Percentiles rank a stretch among this genome's conserved stretches.
phyloP scores from a whole-genome alignment of 2,329 filamentous ascomycete species.

The Tetracladium maxilliforme region DNA sequence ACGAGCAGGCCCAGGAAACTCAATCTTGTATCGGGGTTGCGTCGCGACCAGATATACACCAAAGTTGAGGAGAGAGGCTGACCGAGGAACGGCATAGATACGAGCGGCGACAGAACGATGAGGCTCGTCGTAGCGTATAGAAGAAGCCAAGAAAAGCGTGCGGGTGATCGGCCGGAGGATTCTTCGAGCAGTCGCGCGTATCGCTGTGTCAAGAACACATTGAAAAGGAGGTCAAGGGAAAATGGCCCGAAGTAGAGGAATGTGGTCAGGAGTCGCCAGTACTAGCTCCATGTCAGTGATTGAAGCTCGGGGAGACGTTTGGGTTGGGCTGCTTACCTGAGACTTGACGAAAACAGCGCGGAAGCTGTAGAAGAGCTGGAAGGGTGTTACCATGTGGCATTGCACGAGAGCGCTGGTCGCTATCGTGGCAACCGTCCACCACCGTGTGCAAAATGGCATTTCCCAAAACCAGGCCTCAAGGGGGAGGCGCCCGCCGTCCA shows the following conservation, averaged over 20 bases:
- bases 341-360: slow-evolving; percentile 81
- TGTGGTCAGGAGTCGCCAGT: slow-evolving; percentile 90
- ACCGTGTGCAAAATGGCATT: slow-evolving; percentile 89
- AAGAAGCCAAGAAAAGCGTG: slow-evolving; percentile 89
- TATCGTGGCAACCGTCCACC: slow-evolving; percentile 92
- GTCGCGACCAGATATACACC: slow-evolving; percentile 94
- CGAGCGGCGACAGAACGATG: slow-evolving; percentile 68
- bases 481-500: slow-evolving; percentile 53
- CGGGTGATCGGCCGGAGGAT: slow-evolving; percentile 78
- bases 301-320: slow-evolving; percentile 1
- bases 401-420: slow-evolving; percentile 81
- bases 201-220: slow-evolving; percentile 95
- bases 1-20: slow-evolving; percentile 81
- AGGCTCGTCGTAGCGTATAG: slow-evolving; percentile 72
- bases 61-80: slow-evolving; percentile 82
- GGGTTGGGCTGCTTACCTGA: slow-evolving; percentile 45
- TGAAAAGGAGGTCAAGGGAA: slow-evolving; percentile 86
- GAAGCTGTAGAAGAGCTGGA: slow-evolving; percentile 95
- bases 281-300: slow-evolving; percentile 34
- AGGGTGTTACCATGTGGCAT: slow-evolving; percentile 82
- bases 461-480: slow-evolving; percentile 98
- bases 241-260: slow-evolving; percentile 97
- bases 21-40: slow-evolving; percentile 82
- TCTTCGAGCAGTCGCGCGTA: slow-evolving; percentile 94
- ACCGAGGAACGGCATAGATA: slow-evolving; percentile 89